Base-by-base conservation (phyloP, 2,329 filamentous ascomycete genomes). In the Botryotinia globosa region DNA sequence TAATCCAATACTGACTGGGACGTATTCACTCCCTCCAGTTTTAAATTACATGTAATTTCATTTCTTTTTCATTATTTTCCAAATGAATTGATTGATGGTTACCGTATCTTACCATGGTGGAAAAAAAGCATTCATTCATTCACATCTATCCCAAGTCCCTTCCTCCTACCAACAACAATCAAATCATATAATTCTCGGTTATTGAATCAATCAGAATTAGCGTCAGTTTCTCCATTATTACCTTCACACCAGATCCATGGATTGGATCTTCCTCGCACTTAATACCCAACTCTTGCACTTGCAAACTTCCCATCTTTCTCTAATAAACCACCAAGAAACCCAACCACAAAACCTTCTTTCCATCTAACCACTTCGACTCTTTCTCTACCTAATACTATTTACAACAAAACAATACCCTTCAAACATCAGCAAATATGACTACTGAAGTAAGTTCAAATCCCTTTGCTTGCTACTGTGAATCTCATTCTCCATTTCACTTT, bases 361-460 rank as follows among this genome's bases (percentile, higher is more conserved):
- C 39, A 62, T 66, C 44, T 64, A 65, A 44, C 22, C 56, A 42
- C 45, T 70, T 71, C 68, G 74, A 72, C 73, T 58, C 74, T 67
- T 73, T 73, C 63, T 44, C 67, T 59, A 73, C 74, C 70, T 66
- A 68, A 73, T 65, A 34, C 62, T 44, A 32, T 34, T 65, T 63
- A 65, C 61, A 64, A 44, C 25, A 58, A 71, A 56, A 32, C 54
- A 54, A 69, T 48, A 61, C 25, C 39, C 69, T 62, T 61, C 69
- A 34, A 69, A 61, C 12, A 32, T 63, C 58, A 56, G 42, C 39
- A 63, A 79, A 63, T 76, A 81, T 81, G 80, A 79, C 81, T 59
- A 79, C 77, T 68, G 80, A 81, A 80, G 80, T 81, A 81, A 78
- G 80, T 81, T 73, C 37, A 56, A 56, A 20, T 64, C 69, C 51